Conservation (phyloP, 1,284 basidiomycete genomes). For the Sporisorium graminicola region DNA sequence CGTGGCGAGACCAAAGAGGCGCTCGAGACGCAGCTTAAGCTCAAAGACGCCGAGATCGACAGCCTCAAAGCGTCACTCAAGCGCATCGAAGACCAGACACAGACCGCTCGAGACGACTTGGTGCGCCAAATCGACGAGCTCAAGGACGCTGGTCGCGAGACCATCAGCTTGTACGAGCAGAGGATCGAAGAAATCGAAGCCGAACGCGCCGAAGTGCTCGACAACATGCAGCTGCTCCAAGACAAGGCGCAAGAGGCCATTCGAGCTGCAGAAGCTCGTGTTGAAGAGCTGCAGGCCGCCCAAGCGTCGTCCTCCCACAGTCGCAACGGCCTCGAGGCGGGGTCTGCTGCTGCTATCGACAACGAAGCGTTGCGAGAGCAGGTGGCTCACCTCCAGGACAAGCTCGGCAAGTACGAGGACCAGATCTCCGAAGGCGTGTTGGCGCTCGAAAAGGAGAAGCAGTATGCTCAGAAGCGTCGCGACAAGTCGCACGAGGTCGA, state of each 20-base stretch:
- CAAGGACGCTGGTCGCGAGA: constrained; percentile 82
- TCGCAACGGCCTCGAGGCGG: constrained; percentile 21
- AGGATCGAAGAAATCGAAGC: constrained; percentile 54
- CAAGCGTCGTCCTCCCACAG: constrained; percentile 21
- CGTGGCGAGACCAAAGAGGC: constrained; percentile 47
- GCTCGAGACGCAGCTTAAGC: constrained; percentile 46
- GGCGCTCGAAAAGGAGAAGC: constrained; percentile 79
- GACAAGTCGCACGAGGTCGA: constrained; percentile 78
- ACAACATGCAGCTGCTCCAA: constrained; percentile 50
- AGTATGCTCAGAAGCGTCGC: constrained; percentile 75
- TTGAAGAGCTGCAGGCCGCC: constrained; percentile 74
- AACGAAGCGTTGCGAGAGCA: constrained; percentile 91
- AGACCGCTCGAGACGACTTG: constrained; percentile 53
- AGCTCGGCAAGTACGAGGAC: constrained; percentile 83
- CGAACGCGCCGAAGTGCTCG: constrained; percentile 65
- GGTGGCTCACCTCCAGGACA: constrained; percentile 83
- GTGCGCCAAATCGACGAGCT: constrained; percentile 80
- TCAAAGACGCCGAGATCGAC: constrained; percentile 60
- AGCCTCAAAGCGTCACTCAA: constrained; percentile 55
- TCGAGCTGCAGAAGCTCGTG: constrained; percentile 77
- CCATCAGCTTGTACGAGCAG: constrained; percentile 55
- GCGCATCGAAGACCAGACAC: constrained; percentile 59
- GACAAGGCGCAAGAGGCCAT: constrained; percentile 85
- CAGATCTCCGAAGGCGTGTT: constrained; percentile 82
- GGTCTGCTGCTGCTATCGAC: constrained; percentile 80